A percentile compares a stretch with the other conserved stretches of the same genome.
Evolutionary conservation across 108 stramenopile species (phyloP).

Genomic region (Nitzschia palea): DNA sequence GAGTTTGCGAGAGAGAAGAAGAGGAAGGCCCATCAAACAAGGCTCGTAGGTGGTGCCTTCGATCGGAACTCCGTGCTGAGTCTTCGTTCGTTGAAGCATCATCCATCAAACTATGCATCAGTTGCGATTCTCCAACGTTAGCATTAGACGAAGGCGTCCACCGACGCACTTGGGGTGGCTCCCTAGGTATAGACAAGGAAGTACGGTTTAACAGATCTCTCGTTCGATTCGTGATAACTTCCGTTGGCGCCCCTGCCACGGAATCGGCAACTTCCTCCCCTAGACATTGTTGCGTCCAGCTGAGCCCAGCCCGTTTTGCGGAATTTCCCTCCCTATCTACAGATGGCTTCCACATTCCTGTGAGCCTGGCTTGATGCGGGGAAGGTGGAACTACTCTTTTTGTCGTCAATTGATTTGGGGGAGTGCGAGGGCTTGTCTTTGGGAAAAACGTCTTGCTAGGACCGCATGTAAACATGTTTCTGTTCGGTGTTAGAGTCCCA

Average conservation of each 20-base stretch:
- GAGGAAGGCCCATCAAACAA: conserved; percentile 1
- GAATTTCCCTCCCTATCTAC: no score
- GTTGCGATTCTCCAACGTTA: background rate
- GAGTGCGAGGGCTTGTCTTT: no score
- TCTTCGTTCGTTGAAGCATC: conserved; percentile 12
- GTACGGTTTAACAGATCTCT: background rate
- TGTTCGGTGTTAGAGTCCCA: no score
- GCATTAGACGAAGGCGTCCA: background rate
- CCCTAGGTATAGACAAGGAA: background rate
- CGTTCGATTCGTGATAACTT: conserved; percentile 33
- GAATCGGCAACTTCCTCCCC: conserved; percentile 4
- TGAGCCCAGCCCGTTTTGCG: no score
- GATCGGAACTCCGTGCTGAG: background rate
- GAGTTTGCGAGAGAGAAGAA: background rate
- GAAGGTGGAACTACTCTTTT: no score
- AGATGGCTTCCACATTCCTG: no score
- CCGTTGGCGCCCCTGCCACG: conserved; percentile 34
- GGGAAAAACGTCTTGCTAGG: no score
- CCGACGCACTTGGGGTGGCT: background rate
- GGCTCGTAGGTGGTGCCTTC: background rate
- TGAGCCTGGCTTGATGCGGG: no score
- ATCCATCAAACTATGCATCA: conserved; percentile 15
- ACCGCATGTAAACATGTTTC: no score
- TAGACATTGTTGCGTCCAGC: no score
- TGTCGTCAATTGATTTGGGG: no score